Base-by-base conservation (phyloP, 2,329 filamentous ascomycete genomes). In the Arachnopeziza araneosa region DNA sequence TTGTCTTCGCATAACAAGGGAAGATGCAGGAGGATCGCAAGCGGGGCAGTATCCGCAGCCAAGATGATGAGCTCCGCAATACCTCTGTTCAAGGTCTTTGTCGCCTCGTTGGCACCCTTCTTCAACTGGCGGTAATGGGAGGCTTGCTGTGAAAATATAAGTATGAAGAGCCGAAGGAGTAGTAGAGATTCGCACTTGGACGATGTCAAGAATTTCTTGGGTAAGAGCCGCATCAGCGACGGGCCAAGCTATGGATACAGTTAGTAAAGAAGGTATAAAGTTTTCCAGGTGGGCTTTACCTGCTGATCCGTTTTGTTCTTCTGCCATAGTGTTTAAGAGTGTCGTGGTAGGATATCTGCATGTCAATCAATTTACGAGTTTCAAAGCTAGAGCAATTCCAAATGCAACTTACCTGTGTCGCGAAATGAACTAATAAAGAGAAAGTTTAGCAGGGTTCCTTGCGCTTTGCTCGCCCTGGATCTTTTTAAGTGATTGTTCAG, bases 31-130 rank as follows among this genome's bases (percentile, higher is more conserved):
- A 96, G 82, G 67, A 97, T 97, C 57, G 91, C 89, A 56, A 97
- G 83, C 50, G 93, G 93, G 60, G 85, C 83, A 69, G 91, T 95
- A 75, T 98, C 93, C 65, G 91, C 92, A 54, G 92, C 91, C 58
- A 97, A 85, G 69, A 98, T 84, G 72, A 96, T 87, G 66, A 98
- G 80, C 79, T 98, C 93, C 68, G 86, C 86, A 64, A 93, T 92
- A 78, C 93, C 93, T 69, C 93, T 88, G 80, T 95, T 96, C 55
- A 96, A 83, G 1, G 91, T 89, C 82, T 96, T 96, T 73, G 91
- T 96, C 48, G 85, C 80, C 75, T 91, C 89, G 82, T 93, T 93
- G 74, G 90, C 90, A 64, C 91, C 90, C 82, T 95, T 96, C 83
- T 95, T 95, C 67, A 93, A 78, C 81, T 95, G 90, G 56, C 87